phyloP scores from a whole-genome alignment of 176 grass and related monocot genomes.

The Echinochloa phyllopogon region DNA sequence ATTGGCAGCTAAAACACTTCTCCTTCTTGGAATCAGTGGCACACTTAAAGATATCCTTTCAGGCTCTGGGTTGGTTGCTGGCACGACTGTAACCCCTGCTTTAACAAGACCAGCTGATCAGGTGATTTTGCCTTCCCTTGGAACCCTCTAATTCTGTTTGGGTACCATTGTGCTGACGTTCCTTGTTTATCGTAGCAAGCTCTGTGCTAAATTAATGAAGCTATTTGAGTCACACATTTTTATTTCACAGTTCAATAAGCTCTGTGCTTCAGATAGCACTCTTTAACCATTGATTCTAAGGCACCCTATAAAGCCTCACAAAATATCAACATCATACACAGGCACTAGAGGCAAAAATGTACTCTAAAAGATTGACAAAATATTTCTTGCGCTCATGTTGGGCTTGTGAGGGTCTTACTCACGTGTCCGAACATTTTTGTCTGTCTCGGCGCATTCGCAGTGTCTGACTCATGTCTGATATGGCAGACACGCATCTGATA shows the following conservation, averaged over 20 bases:
- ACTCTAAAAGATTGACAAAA: background rate
- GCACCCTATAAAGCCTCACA: background rate
- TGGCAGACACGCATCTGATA: too few species aligned
- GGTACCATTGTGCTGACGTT: constrained; percentile 4
- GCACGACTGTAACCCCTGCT: constrained; percentile 66
- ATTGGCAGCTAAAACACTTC: constrained; percentile 84
- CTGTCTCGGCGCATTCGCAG: too few species aligned
- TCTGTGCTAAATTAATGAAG: background rate
- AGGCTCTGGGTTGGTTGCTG: constrained; percentile 71
- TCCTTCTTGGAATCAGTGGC: constrained; percentile 81
- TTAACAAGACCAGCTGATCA: constrained; percentile 82
- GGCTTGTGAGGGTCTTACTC: too few species aligned
- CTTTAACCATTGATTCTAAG: background rate
- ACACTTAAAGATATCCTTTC: constrained; percentile 91
- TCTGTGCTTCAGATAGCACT: constrained; percentile 6
- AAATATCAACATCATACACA: too few species aligned
- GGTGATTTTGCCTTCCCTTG: constrained; percentile 40
- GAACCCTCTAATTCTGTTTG: constrained; percentile 6
- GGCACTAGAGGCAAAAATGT: background rate
- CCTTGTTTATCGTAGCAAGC: background rate
- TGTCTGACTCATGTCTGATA: too few species aligned
- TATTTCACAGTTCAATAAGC: constrained; percentile 27
- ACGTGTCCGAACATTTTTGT: too few species aligned
- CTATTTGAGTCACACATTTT: background rate
- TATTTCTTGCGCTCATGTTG: too few species aligned